Base-by-base conservation (phyloP, 495 filamentous ascomycete genomes). In the Aspergillus biplanus region DNA sequence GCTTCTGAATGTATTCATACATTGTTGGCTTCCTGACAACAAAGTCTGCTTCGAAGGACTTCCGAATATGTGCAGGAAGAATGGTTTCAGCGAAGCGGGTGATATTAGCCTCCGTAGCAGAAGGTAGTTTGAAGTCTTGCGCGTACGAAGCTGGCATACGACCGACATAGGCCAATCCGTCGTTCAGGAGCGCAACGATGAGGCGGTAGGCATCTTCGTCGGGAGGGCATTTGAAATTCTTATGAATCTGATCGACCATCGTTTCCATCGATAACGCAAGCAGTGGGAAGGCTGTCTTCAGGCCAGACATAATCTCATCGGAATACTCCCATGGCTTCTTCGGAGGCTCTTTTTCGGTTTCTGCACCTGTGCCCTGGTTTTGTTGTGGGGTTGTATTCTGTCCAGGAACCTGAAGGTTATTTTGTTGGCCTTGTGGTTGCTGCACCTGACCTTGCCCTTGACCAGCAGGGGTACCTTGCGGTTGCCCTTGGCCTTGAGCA, bases 251-350 rank as follows among this genome's bases (percentile, higher is more conserved):
- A 70, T 99, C 96, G 34, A 97, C 92, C 94, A 99, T 98, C 1
- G 93, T 96, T 78, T 99, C 96, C 93, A 99, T 97, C 3, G 95
- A 98, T 37, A 97, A 79, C 4, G 95, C 94, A 63, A 99, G 87
- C 44, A 99, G 81, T 18, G 96, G 96, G 79, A 97, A 98, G 0
- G 93, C 93, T 13, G 93, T 97, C 80, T 98, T 97, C 52, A 99
- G 86, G 33, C 89, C 87, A 37, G 90, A 89, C 85, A 95, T 92
- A 59, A 98, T 93, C 73, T 98, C 94, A 60, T 99, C 96, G 0
- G 91, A 91, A 67, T 93, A 88, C 70, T 99, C 96, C 95, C 95
- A 98, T 3, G 96, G 87, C 73, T 91, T 92, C 77, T 92, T 91
- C 61, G 80, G 71, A 37, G 80, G 72, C 59, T 83, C 77, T 65